A percentile compares a stretch with the other conserved stretches of the same genome.
These are phyloP conservation scores for Trametes sanguinea DNA, from an alignment of 768 basidiomycete genomes.

Conservation along the genomic window DNA sequence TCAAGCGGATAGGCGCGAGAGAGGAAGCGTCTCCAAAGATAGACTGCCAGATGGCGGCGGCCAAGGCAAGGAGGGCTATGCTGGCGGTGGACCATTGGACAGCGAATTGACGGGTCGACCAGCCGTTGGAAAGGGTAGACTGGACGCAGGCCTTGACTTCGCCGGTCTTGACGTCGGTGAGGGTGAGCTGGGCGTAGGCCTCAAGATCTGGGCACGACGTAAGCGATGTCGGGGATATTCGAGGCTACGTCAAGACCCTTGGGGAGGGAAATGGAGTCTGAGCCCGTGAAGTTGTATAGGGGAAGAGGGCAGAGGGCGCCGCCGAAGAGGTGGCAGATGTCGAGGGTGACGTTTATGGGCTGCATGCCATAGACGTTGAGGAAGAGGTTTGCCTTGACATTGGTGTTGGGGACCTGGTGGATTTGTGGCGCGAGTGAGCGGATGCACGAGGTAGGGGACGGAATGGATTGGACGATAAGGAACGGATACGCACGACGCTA, in stretches of 20 bases:
- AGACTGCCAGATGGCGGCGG: conserved; percentile 58
- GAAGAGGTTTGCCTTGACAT: conserved; percentile 78
- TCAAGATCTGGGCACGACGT: conserved; percentile 89
- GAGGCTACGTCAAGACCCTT: conserved; percentile 49
- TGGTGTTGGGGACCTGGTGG: conserved; percentile 67
- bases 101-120: conserved; percentile 71
- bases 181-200: conserved; percentile 79
- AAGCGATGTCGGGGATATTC: conserved; percentile 78
- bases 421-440: conserved; percentile 19
- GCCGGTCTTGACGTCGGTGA: conserved; percentile 69
- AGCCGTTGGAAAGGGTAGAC: conserved; percentile 89
- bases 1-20: conserved; percentile 70
- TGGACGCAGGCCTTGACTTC: conserved; percentile 86
- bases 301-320: conserved; percentile 85
- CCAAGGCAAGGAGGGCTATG: conserved; percentile 60
- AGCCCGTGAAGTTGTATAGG: conserved; percentile 86
- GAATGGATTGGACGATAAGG: too few relatives aligned
- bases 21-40: conserved; percentile 54
- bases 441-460: conserved; percentile 3
- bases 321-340: conserved; percentile 76
- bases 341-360: conserved; percentile 80
- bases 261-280: conserved; percentile 67
- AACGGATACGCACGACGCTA: conserved; percentile 58
- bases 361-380: conserved; percentile 88
- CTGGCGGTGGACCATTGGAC: conserved; percentile 81